Percentiles rank a stretch among this genome's conserved stretches.
These are phyloP conservation scores for Aspergillus haitiensis DNA, from an alignment of 495 filamentous ascomycete genomes.

Conservation along the genomic window DNA sequence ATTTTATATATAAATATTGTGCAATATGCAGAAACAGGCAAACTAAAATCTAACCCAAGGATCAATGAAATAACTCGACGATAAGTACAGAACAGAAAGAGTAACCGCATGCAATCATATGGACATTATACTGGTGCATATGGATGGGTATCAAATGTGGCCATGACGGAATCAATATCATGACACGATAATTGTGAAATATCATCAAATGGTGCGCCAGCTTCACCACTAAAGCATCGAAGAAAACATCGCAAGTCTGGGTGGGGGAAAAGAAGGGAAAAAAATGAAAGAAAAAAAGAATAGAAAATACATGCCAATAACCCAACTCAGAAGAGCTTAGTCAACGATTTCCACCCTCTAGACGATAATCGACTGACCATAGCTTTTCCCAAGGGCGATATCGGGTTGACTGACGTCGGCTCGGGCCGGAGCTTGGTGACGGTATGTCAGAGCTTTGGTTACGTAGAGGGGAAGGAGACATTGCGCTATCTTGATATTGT, in stretches of 20 bases:
- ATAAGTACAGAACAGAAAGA: not conserved
- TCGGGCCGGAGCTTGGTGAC: slow-evolving; percentile 1
- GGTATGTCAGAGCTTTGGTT: too few relatives aligned
- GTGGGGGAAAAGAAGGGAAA: slow-evolving; percentile 11
- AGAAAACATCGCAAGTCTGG: not conserved
- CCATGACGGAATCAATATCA: slow-evolving; percentile 24
- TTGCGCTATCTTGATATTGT: slow-evolving; percentile 7
- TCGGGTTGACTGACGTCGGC: slow-evolving; percentile 27
- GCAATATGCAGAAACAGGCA: too few relatives aligned
- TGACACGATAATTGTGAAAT: slow-evolving; percentile 5
- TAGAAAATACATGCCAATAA: slow-evolving; percentile 4
- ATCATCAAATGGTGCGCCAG: not conserved
- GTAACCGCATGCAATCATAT: not conserved
- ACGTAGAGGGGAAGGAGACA: slow-evolving; percentile 21
- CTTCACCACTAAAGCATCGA: not conserved
- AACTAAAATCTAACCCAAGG: not conserved
- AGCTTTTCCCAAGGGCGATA: slow-evolving; percentile 54
- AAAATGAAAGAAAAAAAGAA: slow-evolving; percentile 9
- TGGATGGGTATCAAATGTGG: slow-evolving; percentile 34
- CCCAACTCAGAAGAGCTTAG: not conserved
- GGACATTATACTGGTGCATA: slow-evolving; percentile 20
- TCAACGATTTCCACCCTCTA: slow-evolving; percentile 37
- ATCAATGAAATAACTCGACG: not conserved
- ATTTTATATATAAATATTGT: too few relatives aligned
- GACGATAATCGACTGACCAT: slow-evolving; percentile 52